A percentile compares a stretch with the other conserved stretches of the same genome.
phyloP scores from a whole-genome alignment of 2,329 filamentous ascomycete species.

The Ambrosiella beaveri region DNA sequence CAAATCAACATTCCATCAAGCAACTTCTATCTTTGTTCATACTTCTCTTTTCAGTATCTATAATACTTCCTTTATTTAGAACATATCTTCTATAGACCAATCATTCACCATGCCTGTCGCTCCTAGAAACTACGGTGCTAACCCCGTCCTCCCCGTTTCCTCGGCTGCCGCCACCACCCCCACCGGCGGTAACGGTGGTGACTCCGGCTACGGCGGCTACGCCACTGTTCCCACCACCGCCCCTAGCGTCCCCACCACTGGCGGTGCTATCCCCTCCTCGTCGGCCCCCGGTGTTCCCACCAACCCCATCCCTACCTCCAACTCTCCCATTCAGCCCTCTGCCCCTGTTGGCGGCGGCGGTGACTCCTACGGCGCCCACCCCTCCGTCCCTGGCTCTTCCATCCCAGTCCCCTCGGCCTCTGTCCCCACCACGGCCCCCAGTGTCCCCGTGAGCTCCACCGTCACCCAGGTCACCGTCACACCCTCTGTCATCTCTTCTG shows the following conservation, averaged over 20 bases:
- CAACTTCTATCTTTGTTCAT: not conserved
- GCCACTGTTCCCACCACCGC: not conserved
- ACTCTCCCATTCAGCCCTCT: not conserved
- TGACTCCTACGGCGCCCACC: not conserved
- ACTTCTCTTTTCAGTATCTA: not conserved
- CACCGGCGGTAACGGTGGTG: not conserved
- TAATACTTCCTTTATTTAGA: not conserved
- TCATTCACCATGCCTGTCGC: constrained; percentile 2
- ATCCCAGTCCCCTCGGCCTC: not conserved
- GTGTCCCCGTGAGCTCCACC: too few relatives aligned
- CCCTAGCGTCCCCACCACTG: not conserved
- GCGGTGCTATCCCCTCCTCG: not conserved
- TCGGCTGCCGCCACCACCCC: not conserved
- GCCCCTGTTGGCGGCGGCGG: not conserved
- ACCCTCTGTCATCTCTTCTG: too few relatives aligned
- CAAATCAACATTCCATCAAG: not conserved
- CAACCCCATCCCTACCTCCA: not conserved
- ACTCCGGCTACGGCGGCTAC: not conserved
- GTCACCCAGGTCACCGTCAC: too few relatives aligned
- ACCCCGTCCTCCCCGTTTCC: not conserved
- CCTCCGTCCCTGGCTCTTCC: not conserved
- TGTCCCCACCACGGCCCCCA: not conserved
- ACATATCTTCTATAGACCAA: not conserved
- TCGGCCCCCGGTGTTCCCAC: not conserved
- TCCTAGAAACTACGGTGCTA: constrained; percentile 1